These are phyloP conservation scores for Chernovozyma sophiae-reginae DNA, from an alignment of 1,139 yeast species.

Conservation along the genomic window DNA sequence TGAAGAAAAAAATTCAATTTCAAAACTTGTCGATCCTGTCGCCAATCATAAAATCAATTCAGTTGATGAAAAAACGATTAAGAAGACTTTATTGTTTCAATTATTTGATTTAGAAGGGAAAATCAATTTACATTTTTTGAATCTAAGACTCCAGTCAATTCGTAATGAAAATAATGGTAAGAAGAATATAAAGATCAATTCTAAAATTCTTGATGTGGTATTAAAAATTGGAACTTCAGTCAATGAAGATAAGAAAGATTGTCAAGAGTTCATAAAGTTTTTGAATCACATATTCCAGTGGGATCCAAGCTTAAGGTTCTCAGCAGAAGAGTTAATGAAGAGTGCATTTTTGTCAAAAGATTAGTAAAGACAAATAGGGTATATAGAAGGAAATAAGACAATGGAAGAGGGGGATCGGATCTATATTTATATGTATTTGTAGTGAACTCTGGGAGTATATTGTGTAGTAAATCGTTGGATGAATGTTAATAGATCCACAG, in stretches of 20 bases:
- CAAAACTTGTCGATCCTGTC: constrained; percentile 1
- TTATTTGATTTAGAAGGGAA: constrained; percentile 41
- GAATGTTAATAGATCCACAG: too few species aligned
- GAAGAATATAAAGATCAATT: constrained; percentile 24
- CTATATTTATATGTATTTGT: too few species aligned
- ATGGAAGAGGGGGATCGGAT: too few species aligned
- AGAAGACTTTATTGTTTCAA: constrained; percentile 30
- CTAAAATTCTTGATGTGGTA: constrained; percentile 35
- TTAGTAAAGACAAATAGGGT: too few species aligned
- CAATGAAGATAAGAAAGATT: constrained; percentile 16
- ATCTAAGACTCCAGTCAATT: constrained; percentile 16
- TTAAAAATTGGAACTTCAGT: constrained; percentile 36
- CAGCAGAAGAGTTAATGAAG: constrained; percentile 40
- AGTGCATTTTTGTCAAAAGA: constrained; percentile 28
- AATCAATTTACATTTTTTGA: constrained; percentile 27
- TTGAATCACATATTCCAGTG: constrained; percentile 45
- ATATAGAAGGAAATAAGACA: too few species aligned
- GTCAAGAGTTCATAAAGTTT: constrained; percentile 23
- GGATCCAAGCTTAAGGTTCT: constrained; percentile 49
- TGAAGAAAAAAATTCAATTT: constrained; percentile 1
- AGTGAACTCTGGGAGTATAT: too few species aligned
- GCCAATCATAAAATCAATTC: constrained; percentile 5
- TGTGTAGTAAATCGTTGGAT: too few species aligned
- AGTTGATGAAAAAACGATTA: constrained; percentile 23
- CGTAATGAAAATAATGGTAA: constrained; percentile 11